Base-by-base conservation (phyloP, 805 yeast species). In the Soucietia sequanensis region DNA sequence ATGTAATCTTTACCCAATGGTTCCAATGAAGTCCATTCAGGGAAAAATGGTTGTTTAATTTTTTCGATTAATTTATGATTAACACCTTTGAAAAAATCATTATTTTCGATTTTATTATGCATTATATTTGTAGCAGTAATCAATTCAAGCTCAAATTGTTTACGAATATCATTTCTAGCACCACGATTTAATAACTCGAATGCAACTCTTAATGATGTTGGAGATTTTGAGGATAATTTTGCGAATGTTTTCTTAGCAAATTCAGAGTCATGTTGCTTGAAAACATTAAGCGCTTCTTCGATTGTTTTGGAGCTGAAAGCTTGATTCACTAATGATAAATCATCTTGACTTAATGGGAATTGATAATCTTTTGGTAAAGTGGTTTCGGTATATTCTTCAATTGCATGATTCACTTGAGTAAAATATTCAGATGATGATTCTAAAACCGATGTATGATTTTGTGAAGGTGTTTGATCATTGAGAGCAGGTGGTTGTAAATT, bases 191-290 rank as follows among this genome's bases (percentile, higher is more conserved):
- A 65, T 42, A 86, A 68, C 39, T 79, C 82, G 44, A 80, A 72
- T 2, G 86, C 79, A 26, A 89, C 79, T 52, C 83, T 80, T 46
- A 88, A 66, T 13, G 95, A 83, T n/a, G 86, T 70, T 29, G 86
- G 84, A 4, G 95, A 85, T 58, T 89, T 85, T 31, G 72, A 61
- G 30, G 65, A 60, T 42, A 91, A 67, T 16, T 75, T 79, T 28
- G 69, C 70, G 36, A 73, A 62, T 1, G 85, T 78, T 35, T 69
- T 54, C 19, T 56, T 42, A 6, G 95, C 90, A 63, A 91, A 91
- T 31, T 70, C 76, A 7, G 82, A 69, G 12, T 80, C 80, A 38
- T 77, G 78, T 17, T 61, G 57, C 28, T 62, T 46, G 48, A 87
- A 70, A 17, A 73, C 71, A 7, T 65, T 62, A 28, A 84, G 62